A percentile compares a stretch with the other conserved stretches of the same genome.
phyloP scores from a whole-genome alignment of 2,329 filamentous ascomycete species.

The Colletotrichum cordylinicola region DNA sequence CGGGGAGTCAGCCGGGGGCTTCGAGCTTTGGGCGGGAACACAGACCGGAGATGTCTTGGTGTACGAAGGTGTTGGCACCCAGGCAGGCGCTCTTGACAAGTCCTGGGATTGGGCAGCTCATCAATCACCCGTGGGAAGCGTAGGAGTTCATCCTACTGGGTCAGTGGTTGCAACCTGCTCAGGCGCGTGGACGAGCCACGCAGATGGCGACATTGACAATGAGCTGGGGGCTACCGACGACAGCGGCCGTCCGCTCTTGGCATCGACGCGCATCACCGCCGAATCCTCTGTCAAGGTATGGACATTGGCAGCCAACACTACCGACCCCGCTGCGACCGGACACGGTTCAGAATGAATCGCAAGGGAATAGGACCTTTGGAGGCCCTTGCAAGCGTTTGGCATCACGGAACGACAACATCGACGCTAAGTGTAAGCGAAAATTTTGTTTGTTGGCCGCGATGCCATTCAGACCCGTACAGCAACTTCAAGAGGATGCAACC shows the following conservation, averaged over 20 bases:
- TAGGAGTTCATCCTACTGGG: slow-evolving; percentile 58
- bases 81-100: slow-evolving; percentile 47
- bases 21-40: slow-evolving; percentile 69
- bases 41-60: slow-evolving; percentile 59
- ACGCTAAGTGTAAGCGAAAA: background rate
- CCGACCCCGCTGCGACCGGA: background rate
- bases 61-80: slow-evolving; percentile 61
- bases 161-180: slow-evolving; percentile 63
- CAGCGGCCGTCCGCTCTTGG: slow-evolving; percentile 13
- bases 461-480: background rate
- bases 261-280: slow-evolving; percentile 12
- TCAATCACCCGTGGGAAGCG: slow-evolving; percentile 52
- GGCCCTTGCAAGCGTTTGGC: background rate
- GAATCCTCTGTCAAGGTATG: slow-evolving; percentile 24
- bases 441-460: background rate
- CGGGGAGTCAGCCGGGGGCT: slow-evolving; percentile 41
- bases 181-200: slow-evolving; percentile 53
- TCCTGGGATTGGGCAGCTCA: slow-evolving; percentile 58
- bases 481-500: background rate
- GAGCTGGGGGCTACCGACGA: slow-evolving; percentile 4
- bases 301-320: background rate
- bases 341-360: background rate
- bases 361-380: background rate
- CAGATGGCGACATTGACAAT: slow-evolving; percentile 14
- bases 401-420: background rate